Evolutionary conservation across 148 eudicot species (phyloP).

Genomic region (Nepenthes mirabilis): DNA sequence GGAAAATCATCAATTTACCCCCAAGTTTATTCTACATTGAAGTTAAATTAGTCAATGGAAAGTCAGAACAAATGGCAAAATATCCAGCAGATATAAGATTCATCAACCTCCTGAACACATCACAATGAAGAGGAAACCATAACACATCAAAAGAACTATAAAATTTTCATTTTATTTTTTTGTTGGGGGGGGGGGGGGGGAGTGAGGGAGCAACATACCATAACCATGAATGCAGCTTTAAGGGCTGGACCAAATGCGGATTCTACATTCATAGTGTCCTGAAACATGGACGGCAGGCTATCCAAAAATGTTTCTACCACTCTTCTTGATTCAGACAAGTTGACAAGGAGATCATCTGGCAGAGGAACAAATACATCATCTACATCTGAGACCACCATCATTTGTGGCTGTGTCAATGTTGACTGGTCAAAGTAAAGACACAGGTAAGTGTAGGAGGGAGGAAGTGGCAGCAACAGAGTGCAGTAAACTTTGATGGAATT

Average conservation of each 20-base stretch:
- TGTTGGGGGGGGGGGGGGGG: too few species aligned
- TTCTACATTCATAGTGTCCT: constrained; percentile 72
- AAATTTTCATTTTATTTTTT: too few species aligned
- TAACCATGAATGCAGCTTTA: constrained; percentile 84
- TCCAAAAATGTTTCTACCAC: constrained; percentile 90
- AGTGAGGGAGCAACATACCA: constrained; percentile 35
- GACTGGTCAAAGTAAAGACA: constrained; percentile 48
- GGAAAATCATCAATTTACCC: constrained; percentile 93
- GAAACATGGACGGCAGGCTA: constrained; percentile 91
- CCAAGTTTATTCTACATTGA: constrained; percentile 78
- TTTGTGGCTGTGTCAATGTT: constrained; percentile 90
- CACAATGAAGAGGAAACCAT: too few species aligned
- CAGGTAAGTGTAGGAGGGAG: constrained; percentile 9
- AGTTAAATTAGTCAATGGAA: constrained; percentile 4
- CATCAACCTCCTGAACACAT: too few species aligned
- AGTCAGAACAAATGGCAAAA: background rate
- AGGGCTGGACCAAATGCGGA: constrained; percentile 99
- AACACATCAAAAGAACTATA: too few species aligned
- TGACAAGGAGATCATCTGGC: constrained; percentile 99
- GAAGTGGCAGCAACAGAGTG: background rate
- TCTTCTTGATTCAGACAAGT: constrained; percentile 88
- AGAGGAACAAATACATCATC: constrained; percentile 90
- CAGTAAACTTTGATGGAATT: background rate
- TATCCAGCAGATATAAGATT: background rate
- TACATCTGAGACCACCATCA: constrained; percentile 96